Percentiles rank a stretch among this genome's conserved stretches.
Evolutionary conservation across 345 rosid species (phyloP).

Genomic region (Combretum micranthum): DNA sequence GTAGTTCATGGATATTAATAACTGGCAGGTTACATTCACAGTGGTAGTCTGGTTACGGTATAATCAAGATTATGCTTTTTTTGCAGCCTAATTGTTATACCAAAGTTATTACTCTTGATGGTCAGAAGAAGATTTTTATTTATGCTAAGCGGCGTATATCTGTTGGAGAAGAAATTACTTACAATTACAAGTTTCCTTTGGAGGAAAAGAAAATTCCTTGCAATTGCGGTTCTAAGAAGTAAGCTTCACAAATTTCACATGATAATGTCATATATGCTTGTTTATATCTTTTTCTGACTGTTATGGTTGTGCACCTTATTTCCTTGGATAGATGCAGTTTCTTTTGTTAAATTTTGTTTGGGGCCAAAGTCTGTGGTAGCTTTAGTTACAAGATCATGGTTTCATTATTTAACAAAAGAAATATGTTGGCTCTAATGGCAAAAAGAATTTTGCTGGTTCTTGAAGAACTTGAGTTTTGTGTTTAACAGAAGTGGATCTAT

Average conservation of each 20-base stretch:
- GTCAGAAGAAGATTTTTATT: conserved; percentile 88
- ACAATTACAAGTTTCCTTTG: conserved; percentile 95
- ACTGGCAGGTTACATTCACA: background rate
- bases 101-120: conserved; percentile 87
- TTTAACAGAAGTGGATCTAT: conserved; percentile 1
- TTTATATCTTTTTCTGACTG: too few species aligned
- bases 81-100: conserved; percentile 98
- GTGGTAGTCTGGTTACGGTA: background rate
- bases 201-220: conserved; percentile 96
- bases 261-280: too few species aligned
- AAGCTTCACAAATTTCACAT: conserved; percentile 17
- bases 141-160: conserved; percentile 84
- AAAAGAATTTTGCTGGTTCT: too few species aligned
- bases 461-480: background rate
- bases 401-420: too few species aligned
- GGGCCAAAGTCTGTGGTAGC: too few species aligned
- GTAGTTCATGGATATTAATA: conserved; percentile 29
- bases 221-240: conserved; percentile 93
- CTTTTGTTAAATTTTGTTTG: too few species aligned
- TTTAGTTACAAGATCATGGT: too few species aligned
- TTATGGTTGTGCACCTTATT: too few species aligned
- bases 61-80: conserved; percentile 12
- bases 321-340: too few species aligned
- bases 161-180: conserved; percentile 90
- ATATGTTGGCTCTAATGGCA: too few species aligned